Conservation (phyloP, 805 yeast species). For the Kodamaea kaohsiungensis region DNA sequence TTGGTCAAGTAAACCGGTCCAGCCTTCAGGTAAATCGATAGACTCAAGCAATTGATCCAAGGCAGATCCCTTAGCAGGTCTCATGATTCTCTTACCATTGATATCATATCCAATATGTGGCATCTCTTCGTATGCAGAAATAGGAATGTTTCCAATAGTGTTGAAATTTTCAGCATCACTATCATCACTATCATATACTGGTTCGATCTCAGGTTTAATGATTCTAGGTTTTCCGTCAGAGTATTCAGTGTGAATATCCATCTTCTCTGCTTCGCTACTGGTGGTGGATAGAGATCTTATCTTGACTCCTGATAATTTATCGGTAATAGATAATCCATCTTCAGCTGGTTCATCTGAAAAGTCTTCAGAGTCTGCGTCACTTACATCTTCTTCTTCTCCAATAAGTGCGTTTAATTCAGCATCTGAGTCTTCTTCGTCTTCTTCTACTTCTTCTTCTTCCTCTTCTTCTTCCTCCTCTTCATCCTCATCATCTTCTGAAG, state of each 20-base stretch:
- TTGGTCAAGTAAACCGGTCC: conserved; percentile 95
- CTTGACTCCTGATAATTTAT: conserved; percentile 53
- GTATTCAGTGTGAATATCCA: conserved; percentile 45
- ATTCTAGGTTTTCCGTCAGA: conserved; percentile 82
- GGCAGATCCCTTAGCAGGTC: conserved; percentile 97
- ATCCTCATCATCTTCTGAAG: conserved; percentile 22
- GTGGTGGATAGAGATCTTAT: conserved; percentile 51
- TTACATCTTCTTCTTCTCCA: conserved; percentile 52
- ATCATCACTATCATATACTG: conserved; percentile 94
- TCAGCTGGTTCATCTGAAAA: conserved; percentile 57
- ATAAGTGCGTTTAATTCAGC: conserved; percentile 63
- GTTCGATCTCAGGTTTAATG: conserved; percentile 86
- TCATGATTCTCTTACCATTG: conserved; percentile 96
- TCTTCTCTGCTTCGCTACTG: conserved; percentile 26
- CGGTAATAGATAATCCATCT: conserved; percentile 51
- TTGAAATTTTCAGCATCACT: conserved; percentile 77
- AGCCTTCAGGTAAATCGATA: conserved; percentile 95
- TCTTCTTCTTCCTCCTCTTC: conserved; percentile 18
- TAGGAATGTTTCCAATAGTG: conserved; percentile 91
- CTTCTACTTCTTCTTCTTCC: conserved; percentile 22
- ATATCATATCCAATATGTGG: conserved; percentile 97
- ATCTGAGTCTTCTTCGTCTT: conserved; percentile 48
- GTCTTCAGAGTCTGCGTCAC: conserved; percentile 45
- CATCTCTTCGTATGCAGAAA: conserved; percentile 92
- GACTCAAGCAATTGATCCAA: conserved; percentile 84